These are phyloP conservation scores for Ophiostoma ulmi DNA, from an alignment of 2,329 filamentous ascomycete species.

Conservation along the genomic window DNA sequence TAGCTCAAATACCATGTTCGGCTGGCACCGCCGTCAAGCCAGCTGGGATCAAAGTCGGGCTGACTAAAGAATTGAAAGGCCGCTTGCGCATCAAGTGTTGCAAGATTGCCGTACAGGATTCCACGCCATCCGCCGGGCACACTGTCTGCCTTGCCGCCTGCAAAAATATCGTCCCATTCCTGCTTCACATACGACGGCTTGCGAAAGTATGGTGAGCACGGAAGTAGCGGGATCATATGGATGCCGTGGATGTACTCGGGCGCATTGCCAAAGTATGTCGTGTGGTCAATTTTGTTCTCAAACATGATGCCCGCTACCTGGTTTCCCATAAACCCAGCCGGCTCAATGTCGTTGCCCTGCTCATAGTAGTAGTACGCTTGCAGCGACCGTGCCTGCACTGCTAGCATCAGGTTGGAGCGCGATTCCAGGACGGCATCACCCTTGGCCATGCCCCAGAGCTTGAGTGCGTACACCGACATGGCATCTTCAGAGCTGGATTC, in stretches of 20 bases:
- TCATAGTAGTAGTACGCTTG: conserved; percentile 79
- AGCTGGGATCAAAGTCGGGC: conserved; percentile 58
- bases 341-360: conserved; percentile 63
- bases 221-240: conserved; percentile 74
- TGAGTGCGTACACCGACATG: conserved; percentile 80
- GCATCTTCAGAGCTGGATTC: conserved; percentile 89
- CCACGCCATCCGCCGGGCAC: conserved; percentile 79
- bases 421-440: conserved; percentile 77
- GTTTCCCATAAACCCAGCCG: conserved; percentile 72
- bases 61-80: conserved; percentile 72
- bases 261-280: conserved; percentile 76
- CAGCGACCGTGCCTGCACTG: conserved; percentile 68
- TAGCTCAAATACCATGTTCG: conserved; percentile 81
- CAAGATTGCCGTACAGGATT: conserved; percentile 75
- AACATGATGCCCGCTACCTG: conserved; percentile 70
- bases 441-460: conserved; percentile 83
- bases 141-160: conserved; percentile 57
- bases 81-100: conserved; percentile 63
- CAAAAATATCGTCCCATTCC: conserved; percentile 80
- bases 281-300: conserved; percentile 92
- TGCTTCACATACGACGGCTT: conserved; percentile 65
- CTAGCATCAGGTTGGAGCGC: conserved; percentile 75
- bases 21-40: conserved; percentile 77
- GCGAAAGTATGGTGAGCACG: conserved; percentile 63
- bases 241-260: conserved; percentile 71